Evolutionary conservation across 495 filamentous ascomycete species (phyloP), one percentile per base, ranked within the genome.

Genomic region (Neurospora terricola): DNA sequence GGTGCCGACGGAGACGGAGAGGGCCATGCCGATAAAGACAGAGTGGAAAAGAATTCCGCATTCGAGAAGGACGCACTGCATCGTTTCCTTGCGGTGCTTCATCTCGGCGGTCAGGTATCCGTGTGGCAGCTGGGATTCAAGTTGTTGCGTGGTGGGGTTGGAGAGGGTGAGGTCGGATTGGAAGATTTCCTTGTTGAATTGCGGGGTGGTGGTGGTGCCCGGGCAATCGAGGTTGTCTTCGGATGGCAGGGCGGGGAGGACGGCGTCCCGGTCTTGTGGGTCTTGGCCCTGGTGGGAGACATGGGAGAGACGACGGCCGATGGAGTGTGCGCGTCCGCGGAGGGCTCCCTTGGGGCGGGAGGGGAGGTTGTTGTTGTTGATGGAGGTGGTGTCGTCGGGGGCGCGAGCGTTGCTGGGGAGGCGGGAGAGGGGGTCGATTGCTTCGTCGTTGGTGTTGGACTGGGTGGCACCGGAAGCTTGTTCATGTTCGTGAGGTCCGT

Each of bases 1-100:
- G 5, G 88, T 87, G 0, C 92, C 92, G 0, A 90, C 89, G 0
- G 93, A 88, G 14, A 96, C 91, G 38, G 89, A 91, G 21, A 96
- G 83, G 5, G 93, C 92, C 91, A 96, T 94, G 69, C 93, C 93
- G 75, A 96, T 96, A 80, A 96, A 96, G 36, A 96, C 87, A 72
- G 89, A 91, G 81, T 96, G 93, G 75, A 96, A 96, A 4, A 96
- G 84, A 73, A 96, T 95, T 10, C 93, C 93, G 10, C 92, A 91
- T 80, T 96, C 93, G 40, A 96, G 86, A 21, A 96, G 85, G 23
- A 93, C 86, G 78, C 91, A 93, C 78, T 96, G 93, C 7, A 95
- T 83, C 70, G 94, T 87, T 68, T 88, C 87, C 70, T 90, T 88
- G 72, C 85, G 87, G 72, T 77, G 79, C 59, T 83, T 83, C 69